Evolutionary conservation across 306 rosid genomes (phyloP).

Genomic region (Vachellia collinsii): DNA sequence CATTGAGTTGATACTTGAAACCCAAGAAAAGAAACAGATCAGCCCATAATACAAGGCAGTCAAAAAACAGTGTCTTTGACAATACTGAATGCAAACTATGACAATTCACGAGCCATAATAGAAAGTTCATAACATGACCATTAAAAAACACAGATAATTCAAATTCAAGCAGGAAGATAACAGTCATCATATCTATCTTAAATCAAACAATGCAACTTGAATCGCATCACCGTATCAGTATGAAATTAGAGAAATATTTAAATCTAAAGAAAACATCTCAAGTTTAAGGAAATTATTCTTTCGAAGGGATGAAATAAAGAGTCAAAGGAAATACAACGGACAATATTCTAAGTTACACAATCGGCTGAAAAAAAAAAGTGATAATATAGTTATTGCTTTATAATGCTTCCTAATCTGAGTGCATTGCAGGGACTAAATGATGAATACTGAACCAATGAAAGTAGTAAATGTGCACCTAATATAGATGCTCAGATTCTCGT

Average conservation of each 20-base stretch:
- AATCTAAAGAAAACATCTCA: conserved; percentile 1
- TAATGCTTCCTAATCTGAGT: neutral
- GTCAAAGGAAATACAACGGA: neutral
- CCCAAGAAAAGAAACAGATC: neutral
- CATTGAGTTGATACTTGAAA: neutral
- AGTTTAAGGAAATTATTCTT: neutral
- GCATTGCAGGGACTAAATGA: too few relatives aligned
- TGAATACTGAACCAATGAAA: neutral
- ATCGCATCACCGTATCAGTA: neutral
- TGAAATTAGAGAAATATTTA: neutral
- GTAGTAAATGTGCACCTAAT: neutral
- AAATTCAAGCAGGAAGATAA: neutral
- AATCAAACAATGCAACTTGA: neutral
- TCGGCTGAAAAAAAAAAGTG: neutral
- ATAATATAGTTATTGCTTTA: neutral
- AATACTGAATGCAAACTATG: neutral
- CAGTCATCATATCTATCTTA: neutral
- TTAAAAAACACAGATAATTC: neutral
- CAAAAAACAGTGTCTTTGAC: neutral
- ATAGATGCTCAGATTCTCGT: neutral
- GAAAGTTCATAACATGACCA: neutral
- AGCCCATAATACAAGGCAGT: neutral
- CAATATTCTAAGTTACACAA: neutral
- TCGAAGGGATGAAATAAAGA: neutral
- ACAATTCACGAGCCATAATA: neutral